Evolutionary conservation across 148 eudicot species (phyloP).

Genomic region (Oxyria digyna): DNA sequence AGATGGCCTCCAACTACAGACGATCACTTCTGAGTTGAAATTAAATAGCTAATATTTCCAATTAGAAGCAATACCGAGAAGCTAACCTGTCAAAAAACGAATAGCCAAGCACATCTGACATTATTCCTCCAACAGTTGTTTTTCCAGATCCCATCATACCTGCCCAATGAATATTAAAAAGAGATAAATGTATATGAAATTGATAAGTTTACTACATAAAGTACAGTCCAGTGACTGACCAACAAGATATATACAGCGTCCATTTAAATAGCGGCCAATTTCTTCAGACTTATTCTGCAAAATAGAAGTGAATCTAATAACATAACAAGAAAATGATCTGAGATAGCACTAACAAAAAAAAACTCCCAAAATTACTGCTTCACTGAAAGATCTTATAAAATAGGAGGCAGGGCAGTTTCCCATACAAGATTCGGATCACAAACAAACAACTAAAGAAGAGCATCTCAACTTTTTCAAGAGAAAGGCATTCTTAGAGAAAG

Average conservation of each 20-base stretch:
- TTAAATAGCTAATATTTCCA: neutral
- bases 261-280: conserved; percentile 44
- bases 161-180: conserved; percentile 17
- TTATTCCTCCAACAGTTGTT: conserved; percentile 78
- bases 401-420: neutral
- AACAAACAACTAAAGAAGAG: neutral
- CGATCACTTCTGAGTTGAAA: neutral
- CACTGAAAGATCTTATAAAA: neutral
- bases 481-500: neutral
- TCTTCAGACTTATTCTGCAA: conserved; percentile 77
- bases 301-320: conserved; percentile 12
- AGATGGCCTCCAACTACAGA: neutral
- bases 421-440: neutral
- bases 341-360: no score
- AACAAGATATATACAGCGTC: conserved; percentile 84
- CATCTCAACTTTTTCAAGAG: neutral
- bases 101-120: conserved; percentile 68
- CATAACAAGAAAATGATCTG: conserved; percentile 26
- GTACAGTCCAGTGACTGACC: conserved; percentile 41
- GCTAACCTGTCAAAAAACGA: conserved; percentile 74
- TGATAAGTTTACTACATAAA: neutral
- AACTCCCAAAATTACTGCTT: neutral
- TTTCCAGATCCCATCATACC: conserved; percentile 99
- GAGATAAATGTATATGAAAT: neutral
- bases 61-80: neutral